phyloP scores from a whole-genome alignment of 257 asterid genomes.

The Solanum virginianum region DNA sequence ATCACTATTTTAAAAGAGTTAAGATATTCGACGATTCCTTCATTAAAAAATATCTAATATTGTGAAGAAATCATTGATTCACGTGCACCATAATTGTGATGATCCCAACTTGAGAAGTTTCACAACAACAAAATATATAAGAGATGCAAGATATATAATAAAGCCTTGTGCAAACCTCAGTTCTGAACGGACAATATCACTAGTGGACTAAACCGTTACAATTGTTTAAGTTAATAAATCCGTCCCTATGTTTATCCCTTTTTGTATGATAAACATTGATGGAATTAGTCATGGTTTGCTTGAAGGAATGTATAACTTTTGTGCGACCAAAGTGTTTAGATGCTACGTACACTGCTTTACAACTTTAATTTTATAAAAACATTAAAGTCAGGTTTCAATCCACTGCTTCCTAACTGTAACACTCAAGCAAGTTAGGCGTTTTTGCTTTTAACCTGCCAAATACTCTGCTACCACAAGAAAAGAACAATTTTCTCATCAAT shows the following conservation, averaged over 20 bases:
- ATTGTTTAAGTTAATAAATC: too few relatives aligned
- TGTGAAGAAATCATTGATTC: too few relatives aligned
- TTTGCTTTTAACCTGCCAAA: not conserved
- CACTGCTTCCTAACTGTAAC: not conserved
- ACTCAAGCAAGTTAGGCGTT: not conserved
- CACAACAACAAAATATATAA: too few relatives aligned
- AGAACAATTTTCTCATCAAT: not conserved
- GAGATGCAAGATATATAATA: too few relatives aligned
- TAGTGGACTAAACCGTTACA: too few relatives aligned
- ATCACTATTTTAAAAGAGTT: too few relatives aligned
- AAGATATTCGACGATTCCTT: too few relatives aligned
- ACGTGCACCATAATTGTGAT: too few relatives aligned
- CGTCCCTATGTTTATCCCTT: not conserved
- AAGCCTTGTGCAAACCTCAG: too few relatives aligned
- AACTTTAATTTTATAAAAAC: not conserved
- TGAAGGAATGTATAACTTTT: not conserved
- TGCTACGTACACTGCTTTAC: not conserved
- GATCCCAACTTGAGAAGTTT: too few relatives aligned
- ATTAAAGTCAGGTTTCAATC: not conserved
- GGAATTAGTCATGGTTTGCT: not conserved
- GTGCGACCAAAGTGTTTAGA: not conserved
- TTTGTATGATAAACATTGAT: not conserved
- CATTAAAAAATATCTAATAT: too few relatives aligned
- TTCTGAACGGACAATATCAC: too few relatives aligned
- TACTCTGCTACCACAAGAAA: not conserved